Evolutionary conservation across 2,329 filamentous ascomycete genomes (phyloP), one percentile per base, ranked within the genome.

Genomic region (Cladorrhinum sp.): DNA sequence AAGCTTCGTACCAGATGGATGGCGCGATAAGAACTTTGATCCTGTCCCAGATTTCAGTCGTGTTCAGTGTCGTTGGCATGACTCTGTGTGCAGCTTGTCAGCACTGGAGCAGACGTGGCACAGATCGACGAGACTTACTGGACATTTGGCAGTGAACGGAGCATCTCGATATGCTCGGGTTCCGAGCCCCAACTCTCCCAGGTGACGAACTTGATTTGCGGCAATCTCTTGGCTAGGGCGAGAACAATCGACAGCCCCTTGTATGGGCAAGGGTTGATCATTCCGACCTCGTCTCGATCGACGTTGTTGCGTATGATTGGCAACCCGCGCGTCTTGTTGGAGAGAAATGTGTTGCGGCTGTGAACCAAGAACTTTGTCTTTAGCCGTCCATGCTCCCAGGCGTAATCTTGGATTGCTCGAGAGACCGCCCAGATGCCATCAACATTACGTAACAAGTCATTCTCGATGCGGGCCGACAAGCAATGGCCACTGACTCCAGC

Each of bases 351-450:
- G 36, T 58, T 20, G n/a, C 55, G 46, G 14, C 62, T 65, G 46
- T 69, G 67, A 4, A 67, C 62, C n/a, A 69, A 33, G 49, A 66
- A 67, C 3, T 52, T 66, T n/a, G 66, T 68, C 20, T 59, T 33
- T 4, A 69, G 64, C n/a, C 53, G 52, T n/a, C 66, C 67, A 33
- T 67, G 30, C 12, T 56, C 58, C 63, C 52, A 64, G 18, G 66
- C 67, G 30, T 69, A 69, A 7, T 65, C 58, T 42, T 65, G 56
- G 26, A 69, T 62, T n/a, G 67, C 65, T 49, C 55, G 50, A 1
- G 67, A 69, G 4, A 69, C 67, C 10, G 64, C 16, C 67, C 67
- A 69, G 28, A 69, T 65, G 1, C 67, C 65, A 55, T 69, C 66
- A 10, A 69, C 50, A 1, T 57, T 62, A 8, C 64, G 63, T 7